Percentiles rank a stretch among this genome's conserved stretches.
Conservation (phyloP, 2,329 filamentous ascomycete species). For the Diaporthe longicolla region DNA sequence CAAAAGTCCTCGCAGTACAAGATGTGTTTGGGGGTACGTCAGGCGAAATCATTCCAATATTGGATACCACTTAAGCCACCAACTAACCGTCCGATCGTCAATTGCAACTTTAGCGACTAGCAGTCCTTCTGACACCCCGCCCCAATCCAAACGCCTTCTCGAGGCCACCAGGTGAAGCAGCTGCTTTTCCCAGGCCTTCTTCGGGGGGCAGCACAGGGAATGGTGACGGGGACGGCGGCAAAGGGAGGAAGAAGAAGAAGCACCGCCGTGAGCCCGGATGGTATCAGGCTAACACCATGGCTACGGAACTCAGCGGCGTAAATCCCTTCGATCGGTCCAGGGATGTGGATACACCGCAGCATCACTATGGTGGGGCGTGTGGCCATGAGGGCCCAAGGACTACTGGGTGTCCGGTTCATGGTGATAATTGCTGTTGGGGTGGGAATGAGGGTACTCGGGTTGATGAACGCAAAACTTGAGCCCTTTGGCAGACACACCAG, state of each 20-base stretch:
- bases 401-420: slow-evolving; percentile 1
- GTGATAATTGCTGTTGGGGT: slow-evolving; percentile 12
- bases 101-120: too few relatives aligned
- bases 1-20: too few relatives aligned
- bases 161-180: background rate
- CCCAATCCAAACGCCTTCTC: background rate
- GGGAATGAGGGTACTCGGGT: background rate
- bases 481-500: too few relatives aligned
- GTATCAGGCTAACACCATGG: slow-evolving; percentile 6
- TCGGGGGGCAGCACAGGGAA: background rate
- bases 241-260: background rate
- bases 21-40: slow-evolving; percentile 1
- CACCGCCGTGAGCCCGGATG: background rate
- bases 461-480: background rate
- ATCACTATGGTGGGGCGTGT: slow-evolving; percentile 4
- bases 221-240: background rate
- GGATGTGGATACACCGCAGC: background rate
- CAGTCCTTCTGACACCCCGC: background rate
- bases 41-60: background rate
- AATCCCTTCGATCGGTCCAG: background rate
- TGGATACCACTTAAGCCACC: too few relatives aligned
- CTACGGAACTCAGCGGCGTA: background rate
- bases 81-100: background rate
- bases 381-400: background rate
- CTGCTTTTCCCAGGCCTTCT: background rate